Evolutionary conservation across 305 asterid genomes (phyloP), one percentile per base, ranked within the genome.

Genomic region (Fraxinus baroniana): DNA sequence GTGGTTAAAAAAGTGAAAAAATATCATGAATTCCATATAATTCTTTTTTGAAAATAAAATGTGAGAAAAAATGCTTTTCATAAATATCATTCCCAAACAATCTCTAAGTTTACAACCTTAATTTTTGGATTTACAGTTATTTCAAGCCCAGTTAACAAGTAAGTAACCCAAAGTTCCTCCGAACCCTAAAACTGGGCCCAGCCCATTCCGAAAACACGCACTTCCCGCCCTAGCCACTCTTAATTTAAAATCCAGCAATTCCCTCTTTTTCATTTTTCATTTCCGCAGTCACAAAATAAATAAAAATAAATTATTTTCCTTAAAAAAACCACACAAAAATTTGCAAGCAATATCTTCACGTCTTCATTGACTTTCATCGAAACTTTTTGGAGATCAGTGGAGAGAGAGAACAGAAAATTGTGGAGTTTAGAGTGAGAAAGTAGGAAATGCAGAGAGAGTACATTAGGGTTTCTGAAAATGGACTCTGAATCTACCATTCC

Each of bases 381-480:
- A 87, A 85, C 41, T 70, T 74, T 49, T 83, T 66, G 62, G 84
- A 78, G 80, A 84, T 76, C 81, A 76, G 39, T 46, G 78, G 72
- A 64, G 30, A 78, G 74, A 60, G 88, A 82, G 26, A 39, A 37
- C 49, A 49, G 30, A 44, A 81, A 83, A 44, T 64, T 52, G n/a
- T 44, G 78, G 36, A 76, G 57, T 57, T 18, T 73, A 64, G 86
- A 73, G 81, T 79, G 84, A 78, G 80, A 83, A 52, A 83, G 74
- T 35, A 35, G 71, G 83, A 85, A 80, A 80, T 87, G 90, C 88
- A 9, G 79, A 46, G 74, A 70, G 82, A 60, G 79, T 55, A 76
- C 72, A 36, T 83, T 85, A 87, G 87, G 91, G 90, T 83, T 88
- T 83, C 41, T 37, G 77, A 81, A 76, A 41, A 88, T 88, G 91